Evolutionary conservation across 2,329 filamentous ascomycete genomes (phyloP), one percentile per base, ranked within the genome.

Genomic region (Fusarium sp.): DNA sequence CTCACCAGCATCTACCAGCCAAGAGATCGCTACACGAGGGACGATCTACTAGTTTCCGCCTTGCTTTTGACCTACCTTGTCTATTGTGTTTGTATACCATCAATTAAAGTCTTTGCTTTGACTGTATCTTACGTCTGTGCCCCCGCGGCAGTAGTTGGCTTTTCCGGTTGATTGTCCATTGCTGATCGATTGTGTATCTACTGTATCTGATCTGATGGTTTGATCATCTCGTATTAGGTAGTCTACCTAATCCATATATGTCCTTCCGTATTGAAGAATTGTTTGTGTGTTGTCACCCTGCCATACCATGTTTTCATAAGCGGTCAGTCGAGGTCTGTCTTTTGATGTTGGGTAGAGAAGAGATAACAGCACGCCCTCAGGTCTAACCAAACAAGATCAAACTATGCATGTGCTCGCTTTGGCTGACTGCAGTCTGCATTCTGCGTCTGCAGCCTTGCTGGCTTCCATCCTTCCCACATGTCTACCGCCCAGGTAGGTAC

Each of bases 321-420:
- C 67, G 67, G 67, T 70, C 67, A 70, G 58, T 46, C 57, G 30
- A 26, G 50, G 48, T 64, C 52, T 49, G 26, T 52, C 49, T 25
- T 26, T 30, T n/a, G n/a, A 30, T 41, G 39, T 59, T 45, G 58
- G 49, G 41, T 65, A 55, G 39, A 54, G 18, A 34, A 19, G 19
- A 63, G 62, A 58, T 68, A 70, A 60, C 42, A 57, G 34, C 63
- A 70, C 67, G 46, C 67, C 67, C 67, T 67, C 53, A n/a, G 18
- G 6, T 37, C 34, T 34, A 55, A 42, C 49, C 49, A 52, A 14
- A 26, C 49, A 23, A 41, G 49, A 52, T 34, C 34, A 52, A 42
- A 42, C 25, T 54, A 55, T 55, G 52, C 52, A 23, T 55, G 42
- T 55, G 52, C 52, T 55, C 44, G 52, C 34, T 52, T 52, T 52